Base-by-base conservation (phyloP, 2,329 filamentous ascomycete species). In the Colletotrichum eremochloae region DNA sequence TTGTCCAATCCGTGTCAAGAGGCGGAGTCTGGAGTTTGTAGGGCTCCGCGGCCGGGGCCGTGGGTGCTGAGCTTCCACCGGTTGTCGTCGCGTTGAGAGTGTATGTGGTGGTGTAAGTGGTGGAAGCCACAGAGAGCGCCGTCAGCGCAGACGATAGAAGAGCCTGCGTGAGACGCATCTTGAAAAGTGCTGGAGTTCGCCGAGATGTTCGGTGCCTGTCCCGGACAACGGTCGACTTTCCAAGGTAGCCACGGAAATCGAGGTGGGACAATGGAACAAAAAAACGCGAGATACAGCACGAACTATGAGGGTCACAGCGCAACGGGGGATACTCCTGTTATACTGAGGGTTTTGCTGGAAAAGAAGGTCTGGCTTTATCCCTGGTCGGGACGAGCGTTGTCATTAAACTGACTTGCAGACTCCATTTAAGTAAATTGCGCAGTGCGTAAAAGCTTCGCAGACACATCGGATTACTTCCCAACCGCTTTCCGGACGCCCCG, bases 1-100 rank as follows among this genome's bases (percentile, higher is more conserved):
- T 79, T 1, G 87, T 89, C 87, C 87, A 89, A 11, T 84, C 81
- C 2, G 86, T 88, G 73, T 86, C 84, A 2, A 86, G 81, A 0
- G 83, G 85, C 18, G 83, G 82, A 9, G 76, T 80, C 68, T 83
- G 77, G 0, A 82, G 78, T 33, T 79, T 72, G 76, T 86, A 84
- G 0, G 80, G 80, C 31, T 52, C 71, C 18, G 72, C 53, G 24
- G 50, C 12, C 2, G 36, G 36, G 14, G 15, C 38, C 55, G 62
- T 60, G 6, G 55, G 55, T 5, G 20, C 42, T 8, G 67, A 55
- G 29, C 46, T 46, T 44, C 14, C 36, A 3, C 1, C 7, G 62
- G 67, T 46, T 1, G 63, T 70, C 38, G 65, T 46, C 33, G 61
- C 12, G 12, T 48, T 33, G 33, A 69, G 66, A 9, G 70, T 61